A percentile compares a stretch with the other conserved stretches of the same genome.
These are phyloP conservation scores for Amphichorda felina DNA, from an alignment of 2,329 filamentous ascomycete species.

Conservation along the genomic window DNA sequence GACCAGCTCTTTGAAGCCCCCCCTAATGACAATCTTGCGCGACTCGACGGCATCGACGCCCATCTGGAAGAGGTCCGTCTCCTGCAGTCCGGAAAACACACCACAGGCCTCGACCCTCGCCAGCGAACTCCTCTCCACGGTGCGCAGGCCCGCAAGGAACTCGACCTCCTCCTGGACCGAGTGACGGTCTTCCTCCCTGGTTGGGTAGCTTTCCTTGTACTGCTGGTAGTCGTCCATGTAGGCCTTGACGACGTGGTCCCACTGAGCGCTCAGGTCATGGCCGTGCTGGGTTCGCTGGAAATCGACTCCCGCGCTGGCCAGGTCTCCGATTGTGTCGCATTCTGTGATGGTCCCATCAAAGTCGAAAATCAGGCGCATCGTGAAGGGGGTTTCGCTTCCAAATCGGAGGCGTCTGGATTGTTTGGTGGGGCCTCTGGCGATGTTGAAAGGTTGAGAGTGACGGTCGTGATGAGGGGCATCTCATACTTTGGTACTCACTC, in stretches of 20 bases:
- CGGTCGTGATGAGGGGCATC: too few relatives aligned
- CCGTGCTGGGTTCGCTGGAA: conserved; percentile 13
- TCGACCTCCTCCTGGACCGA: conserved; percentile 24
- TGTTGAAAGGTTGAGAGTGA: too few relatives aligned
- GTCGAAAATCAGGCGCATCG: conserved; percentile 39
- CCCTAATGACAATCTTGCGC: conserved; percentile 21
- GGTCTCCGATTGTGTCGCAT: conserved; percentile 36
- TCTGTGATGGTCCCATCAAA: conserved; percentile 49
- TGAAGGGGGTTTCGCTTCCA: too few relatives aligned
- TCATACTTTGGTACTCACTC: too few relatives aligned
- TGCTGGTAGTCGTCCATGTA: conserved; percentile 30
- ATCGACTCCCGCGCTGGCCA: conserved; percentile 30
- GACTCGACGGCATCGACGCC: conserved; percentile 21
- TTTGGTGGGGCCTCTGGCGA: too few relatives aligned
- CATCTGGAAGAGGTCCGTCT: conserved; percentile 19
- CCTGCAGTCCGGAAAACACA: conserved; percentile 29
- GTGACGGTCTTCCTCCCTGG: conserved; percentile 17
- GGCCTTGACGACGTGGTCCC: conserved; percentile 30
- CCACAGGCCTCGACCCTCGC: conserved; percentile 26
- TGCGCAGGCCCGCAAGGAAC: conserved; percentile 29
- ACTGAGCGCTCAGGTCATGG: conserved; percentile 22
- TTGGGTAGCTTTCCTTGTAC: conserved; percentile 21
- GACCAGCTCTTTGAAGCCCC: conserved; percentile 26
- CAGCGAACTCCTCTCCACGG: conserved; percentile 34
- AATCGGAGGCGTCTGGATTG: too few relatives aligned